These are phyloP conservation scores for Zymoseptoria passerinii DNA, from an alignment of 2,329 filamentous ascomycete species.

Conservation along the genomic window DNA sequence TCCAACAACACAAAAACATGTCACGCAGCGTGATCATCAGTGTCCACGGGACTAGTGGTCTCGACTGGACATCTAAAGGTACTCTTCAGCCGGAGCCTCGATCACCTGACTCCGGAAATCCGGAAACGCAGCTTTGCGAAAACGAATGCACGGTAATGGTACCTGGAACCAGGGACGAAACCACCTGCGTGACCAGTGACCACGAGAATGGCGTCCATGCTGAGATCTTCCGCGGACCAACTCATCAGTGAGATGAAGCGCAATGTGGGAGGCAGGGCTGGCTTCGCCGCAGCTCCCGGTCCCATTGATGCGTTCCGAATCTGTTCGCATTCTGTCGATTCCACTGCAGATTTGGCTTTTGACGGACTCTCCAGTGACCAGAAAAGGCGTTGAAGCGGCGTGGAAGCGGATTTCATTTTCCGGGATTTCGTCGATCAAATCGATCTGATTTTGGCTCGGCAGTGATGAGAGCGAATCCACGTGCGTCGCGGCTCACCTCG, in stretches of 20 bases:
- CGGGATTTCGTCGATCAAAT: not conserved
- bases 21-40: not conserved
- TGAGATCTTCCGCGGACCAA: too few relatives aligned
- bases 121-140: not conserved
- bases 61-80: not conserved
- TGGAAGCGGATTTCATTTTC: not conserved
- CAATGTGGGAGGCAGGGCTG: too few relatives aligned
- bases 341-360: not conserved
- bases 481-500: not conserved
- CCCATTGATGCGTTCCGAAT: not conserved
- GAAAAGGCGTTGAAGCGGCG: too few relatives aligned
- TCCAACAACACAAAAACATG: not conserved
- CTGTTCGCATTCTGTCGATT: not conserved
- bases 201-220: too few relatives aligned
- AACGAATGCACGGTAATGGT: not conserved
- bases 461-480: not conserved
- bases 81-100: not conserved
- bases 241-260: too few relatives aligned
- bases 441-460: not conserved
- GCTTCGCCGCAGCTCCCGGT: too few relatives aligned
- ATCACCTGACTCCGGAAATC: not conserved
- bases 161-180: too few relatives aligned
- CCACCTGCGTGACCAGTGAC: too few relatives aligned
- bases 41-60: not conserved
- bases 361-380: not conserved